These are phyloP conservation scores for Tuber magnatum DNA, from an alignment of 495 filamentous ascomycete species.

Conservation along the genomic window DNA sequence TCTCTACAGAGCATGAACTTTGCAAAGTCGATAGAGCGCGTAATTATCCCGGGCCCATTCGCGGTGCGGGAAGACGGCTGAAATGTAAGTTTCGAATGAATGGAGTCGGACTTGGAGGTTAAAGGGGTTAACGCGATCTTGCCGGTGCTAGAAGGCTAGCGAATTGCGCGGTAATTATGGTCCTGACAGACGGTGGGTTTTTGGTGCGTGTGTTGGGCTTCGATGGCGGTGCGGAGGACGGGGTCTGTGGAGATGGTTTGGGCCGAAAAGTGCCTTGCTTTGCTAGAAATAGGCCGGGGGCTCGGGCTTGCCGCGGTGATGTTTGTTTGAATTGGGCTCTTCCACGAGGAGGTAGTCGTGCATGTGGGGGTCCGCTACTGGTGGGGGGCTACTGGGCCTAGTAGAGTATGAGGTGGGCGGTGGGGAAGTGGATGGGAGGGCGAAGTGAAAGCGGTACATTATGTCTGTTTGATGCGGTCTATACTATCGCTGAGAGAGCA, in stretches of 20 bases:
- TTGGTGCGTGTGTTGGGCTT: conserved; percentile 49
- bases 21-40: conserved; percentile 46
- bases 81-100: conserved; percentile 40
- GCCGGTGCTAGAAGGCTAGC: conserved; percentile 47
- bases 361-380: not conserved
- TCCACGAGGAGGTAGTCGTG: conserved; percentile 22
- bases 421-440: not conserved
- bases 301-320: not conserved
- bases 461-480: not conserved
- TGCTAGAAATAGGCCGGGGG: conserved; percentile 36
- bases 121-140: conserved; percentile 44
- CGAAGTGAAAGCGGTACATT: not conserved
- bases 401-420: not conserved
- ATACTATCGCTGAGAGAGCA: not conserved
- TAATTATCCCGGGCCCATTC: conserved; percentile 46
- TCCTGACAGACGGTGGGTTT: conserved; percentile 46
- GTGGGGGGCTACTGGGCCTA: not conserved
- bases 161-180: conserved; percentile 45
- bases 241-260: conserved; percentile 50
- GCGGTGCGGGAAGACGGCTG: conserved; percentile 51
- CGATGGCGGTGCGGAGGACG: conserved; percentile 48
- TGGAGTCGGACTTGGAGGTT: conserved; percentile 41
- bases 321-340: not conserved
- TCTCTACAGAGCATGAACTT: conserved; percentile 52
- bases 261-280: conserved; percentile 47